Evolutionary conservation across 768 basidiomycete genomes (phyloP).

Genomic region (Panellus pusillus): DNA sequence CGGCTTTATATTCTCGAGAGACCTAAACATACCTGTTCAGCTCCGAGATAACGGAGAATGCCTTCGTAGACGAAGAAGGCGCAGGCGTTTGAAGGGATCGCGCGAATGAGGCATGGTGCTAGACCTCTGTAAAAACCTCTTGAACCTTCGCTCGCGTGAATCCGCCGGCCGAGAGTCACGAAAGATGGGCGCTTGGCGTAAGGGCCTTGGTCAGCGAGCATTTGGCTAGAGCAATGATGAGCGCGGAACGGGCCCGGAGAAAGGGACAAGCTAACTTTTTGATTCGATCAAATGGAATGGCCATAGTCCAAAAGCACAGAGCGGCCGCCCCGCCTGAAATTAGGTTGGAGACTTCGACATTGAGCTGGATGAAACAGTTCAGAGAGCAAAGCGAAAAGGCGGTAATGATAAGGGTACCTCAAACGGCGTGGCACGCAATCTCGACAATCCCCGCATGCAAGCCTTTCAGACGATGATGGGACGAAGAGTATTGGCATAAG

Average conservation of each 20-base stretch:
- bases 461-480: constrained; percentile 33
- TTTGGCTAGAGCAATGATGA: constrained; percentile 44
- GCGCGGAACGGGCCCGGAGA: constrained; percentile 2
- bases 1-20: not conserved
- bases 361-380: constrained; percentile 42
- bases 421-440: constrained; percentile 56
- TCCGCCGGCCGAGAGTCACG: constrained; percentile 47
- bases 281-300: constrained; percentile 76
- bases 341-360: constrained; percentile 61
- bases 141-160: constrained; percentile 52
- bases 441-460: constrained; percentile 60
- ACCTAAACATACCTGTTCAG: constrained; percentile 54
- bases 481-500: constrained; percentile 20
- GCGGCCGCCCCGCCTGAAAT: constrained; percentile 63
- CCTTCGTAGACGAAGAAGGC: constrained; percentile 81
- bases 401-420: constrained; percentile 40
- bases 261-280: constrained; percentile 60
- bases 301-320: constrained; percentile 67
- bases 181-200: constrained; percentile 46
- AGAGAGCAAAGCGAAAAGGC: not conserved
- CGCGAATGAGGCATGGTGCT: constrained; percentile 65
- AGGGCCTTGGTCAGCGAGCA: constrained; percentile 53
- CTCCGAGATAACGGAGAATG: constrained; percentile 61
- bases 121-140: constrained; percentile 66
- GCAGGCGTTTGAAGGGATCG: constrained; percentile 78